These are phyloP conservation scores for Bryoerythrophyllum caledonicum DNA, from an alignment of 225 moss, liverwort and hornwort genomes.

Conservation along the genomic window DNA sequence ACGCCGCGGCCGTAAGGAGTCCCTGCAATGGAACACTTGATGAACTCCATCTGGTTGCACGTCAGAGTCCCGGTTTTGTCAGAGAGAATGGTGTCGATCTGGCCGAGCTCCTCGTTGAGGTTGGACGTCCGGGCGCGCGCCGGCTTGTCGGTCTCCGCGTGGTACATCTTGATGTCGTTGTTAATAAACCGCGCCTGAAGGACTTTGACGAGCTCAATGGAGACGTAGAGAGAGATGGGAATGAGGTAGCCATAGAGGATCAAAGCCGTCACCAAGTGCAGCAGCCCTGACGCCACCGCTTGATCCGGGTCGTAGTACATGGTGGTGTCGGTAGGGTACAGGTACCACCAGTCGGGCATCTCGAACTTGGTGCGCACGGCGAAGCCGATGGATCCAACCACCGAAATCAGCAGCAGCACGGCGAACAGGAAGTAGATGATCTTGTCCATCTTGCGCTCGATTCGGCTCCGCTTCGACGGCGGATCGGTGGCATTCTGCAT, in stretches of 20 bases:
- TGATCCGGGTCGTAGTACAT: conserved; percentile 58
- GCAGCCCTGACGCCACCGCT: conserved; percentile 51
- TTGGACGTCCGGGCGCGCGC: conserved; percentile 94
- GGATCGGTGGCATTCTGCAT: conserved; percentile 97
- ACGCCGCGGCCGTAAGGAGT: conserved; percentile 81
- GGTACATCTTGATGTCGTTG: conserved; percentile 86
- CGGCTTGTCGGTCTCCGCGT: conserved; percentile 77
- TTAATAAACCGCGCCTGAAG: conserved; percentile 92
- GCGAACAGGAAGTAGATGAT: conserved; percentile 89
- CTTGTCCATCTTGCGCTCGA: conserved; percentile 91
- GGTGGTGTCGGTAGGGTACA: conserved; percentile 39
- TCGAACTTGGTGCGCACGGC: conserved; percentile 57
- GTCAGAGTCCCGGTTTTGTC: conserved; percentile 98
- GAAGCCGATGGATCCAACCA: conserved; percentile 80
- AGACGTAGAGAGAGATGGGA: conserved; percentile 96
- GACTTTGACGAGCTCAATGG: conserved; percentile 93
- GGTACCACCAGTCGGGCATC: conserved; percentile 73
- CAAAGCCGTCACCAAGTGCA: conserved; percentile 79
- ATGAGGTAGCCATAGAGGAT: conserved; percentile 91
- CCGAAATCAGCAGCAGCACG: conserved; percentile 66
- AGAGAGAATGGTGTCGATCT: conserved; percentile 90
- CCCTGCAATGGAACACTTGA: conserved; percentile 96
- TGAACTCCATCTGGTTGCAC: conserved; percentile 97
- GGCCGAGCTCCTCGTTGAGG: conserved; percentile 96
- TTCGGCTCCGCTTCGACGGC: conserved; percentile 94